Percentiles rank a stretch among this genome's conserved stretches.
phyloP scores from a whole-genome alignment of 768 basidiomycete genomes.

The Boletus edulis region DNA sequence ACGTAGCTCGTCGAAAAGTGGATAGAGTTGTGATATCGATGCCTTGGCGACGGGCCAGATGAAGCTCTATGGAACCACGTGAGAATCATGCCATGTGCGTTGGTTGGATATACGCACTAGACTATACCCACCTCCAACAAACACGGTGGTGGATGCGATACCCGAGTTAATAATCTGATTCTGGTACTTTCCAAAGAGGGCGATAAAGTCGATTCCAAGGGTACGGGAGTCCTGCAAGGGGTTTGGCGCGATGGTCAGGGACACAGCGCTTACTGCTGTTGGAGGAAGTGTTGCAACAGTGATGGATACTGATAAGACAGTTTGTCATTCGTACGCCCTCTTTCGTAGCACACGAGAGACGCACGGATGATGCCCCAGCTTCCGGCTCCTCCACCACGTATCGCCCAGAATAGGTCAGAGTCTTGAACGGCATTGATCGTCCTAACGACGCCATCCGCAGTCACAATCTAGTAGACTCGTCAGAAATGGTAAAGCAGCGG shows the following conservation, averaged over 20 bases:
- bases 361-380: slow-evolving; percentile 44
- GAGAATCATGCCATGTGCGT: background rate
- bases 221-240: slow-evolving; percentile 6
- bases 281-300: slow-evolving; percentile 15
- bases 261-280: slow-evolving; percentile 3
- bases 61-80: slow-evolving; percentile 1
- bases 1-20: slow-evolving; percentile 14
- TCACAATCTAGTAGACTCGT: slow-evolving; percentile 32
- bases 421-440: slow-evolving; percentile 40
- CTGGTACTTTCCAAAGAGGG: slow-evolving; percentile 18
- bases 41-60: slow-evolving; percentile 6
- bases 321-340: background rate
- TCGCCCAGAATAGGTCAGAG: slow-evolving; percentile 51
- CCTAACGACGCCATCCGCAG: slow-evolving; percentile 37
- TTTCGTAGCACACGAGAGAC: background rate
- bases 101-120: slow-evolving; percentile 2
- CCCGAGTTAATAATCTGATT: slow-evolving; percentile 11
- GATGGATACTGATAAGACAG: slow-evolving; percentile 4
- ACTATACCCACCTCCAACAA: background rate
- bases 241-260: slow-evolving; percentile 10
- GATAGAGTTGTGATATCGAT: slow-evolving; percentile 8
- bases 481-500: background rate
- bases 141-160: background rate
- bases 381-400: slow-evolving; percentile 51
- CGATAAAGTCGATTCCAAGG: slow-evolving; percentile 13